phyloP scores from a whole-genome alignment of 805 yeast genomes.

The Metschnikowia kunwiensis region DNA sequence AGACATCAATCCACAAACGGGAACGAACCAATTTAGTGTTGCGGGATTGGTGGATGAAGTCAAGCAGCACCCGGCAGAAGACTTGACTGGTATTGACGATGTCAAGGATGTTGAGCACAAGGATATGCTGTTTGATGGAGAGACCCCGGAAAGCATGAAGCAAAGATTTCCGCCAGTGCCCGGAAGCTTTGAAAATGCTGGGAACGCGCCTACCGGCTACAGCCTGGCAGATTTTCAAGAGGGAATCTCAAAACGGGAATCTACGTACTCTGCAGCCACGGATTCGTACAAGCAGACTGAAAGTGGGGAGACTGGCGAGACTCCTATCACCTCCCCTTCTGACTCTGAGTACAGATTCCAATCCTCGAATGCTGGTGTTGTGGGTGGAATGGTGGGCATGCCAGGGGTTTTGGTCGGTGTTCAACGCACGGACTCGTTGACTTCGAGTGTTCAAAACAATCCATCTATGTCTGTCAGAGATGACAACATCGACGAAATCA shows the following conservation, averaged over 20 bases:
- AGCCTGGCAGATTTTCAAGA: background rate
- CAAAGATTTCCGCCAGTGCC: slow-evolving; percentile 36
- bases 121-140: slow-evolving; percentile 1
- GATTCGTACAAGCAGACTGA: slow-evolving; percentile 27
- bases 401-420: slow-evolving; percentile 44
- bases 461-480: slow-evolving; percentile 89
- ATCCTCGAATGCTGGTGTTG: slow-evolving; percentile 29
- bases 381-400: slow-evolving; percentile 42
- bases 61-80: slow-evolving; percentile 25
- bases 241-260: slow-evolving; percentile 14
- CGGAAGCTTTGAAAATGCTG: slow-evolving; percentile 20
- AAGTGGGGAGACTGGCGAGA: slow-evolving; percentile 35
- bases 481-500: slow-evolving; percentile 47
- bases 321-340: slow-evolving; percentile 48
- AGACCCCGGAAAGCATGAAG: slow-evolving; percentile 9
- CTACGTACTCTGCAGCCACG: slow-evolving; percentile 32
- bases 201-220: background rate
- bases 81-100: slow-evolving; percentile 26
- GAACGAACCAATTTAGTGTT: background rate
- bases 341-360: slow-evolving; percentile 48
- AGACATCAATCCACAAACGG: slow-evolving; percentile 2
- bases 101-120: slow-evolving; percentile 15
- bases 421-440: slow-evolving; percentile 72
- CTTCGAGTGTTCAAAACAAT: slow-evolving; percentile 89
- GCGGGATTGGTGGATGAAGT: slow-evolving; percentile 24